Conservation (phyloP, 768 basidiomycete genomes). For the Sarcomyxa edulis region DNA sequence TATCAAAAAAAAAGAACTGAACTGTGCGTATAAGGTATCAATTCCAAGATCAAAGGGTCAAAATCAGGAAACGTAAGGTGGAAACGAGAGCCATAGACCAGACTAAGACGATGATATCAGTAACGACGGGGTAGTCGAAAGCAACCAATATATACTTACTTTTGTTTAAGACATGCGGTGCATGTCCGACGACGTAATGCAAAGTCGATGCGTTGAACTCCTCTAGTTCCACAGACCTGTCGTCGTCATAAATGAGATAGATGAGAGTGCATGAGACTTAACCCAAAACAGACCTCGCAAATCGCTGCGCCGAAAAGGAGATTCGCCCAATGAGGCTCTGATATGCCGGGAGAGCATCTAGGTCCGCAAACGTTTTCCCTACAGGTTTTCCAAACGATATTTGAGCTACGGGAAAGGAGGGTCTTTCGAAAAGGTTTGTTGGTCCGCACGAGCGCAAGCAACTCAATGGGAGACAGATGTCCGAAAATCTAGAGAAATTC, state of each 20-base stretch:
- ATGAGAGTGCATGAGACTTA: neutral
- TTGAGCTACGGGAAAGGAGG: constrained; percentile 15
- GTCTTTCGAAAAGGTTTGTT: constrained; percentile 19
- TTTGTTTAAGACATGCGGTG: constrained; percentile 11
- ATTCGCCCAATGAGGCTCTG: constrained; percentile 20
- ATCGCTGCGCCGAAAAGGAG: constrained; percentile 16
- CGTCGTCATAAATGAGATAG: neutral
- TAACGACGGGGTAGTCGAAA: neutral
- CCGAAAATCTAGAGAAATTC: constrained; percentile 17
- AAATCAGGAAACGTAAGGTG: constrained; percentile 18
- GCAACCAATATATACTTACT: constrained; percentile 9
- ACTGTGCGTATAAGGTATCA: constrained; percentile 28
- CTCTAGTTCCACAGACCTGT: constrained; percentile 10
- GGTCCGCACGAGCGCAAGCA: constrained; percentile 22
- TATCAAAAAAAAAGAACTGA: neutral
- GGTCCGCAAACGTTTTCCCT: constrained; percentile 14
- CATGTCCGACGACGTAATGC: constrained; percentile 12
- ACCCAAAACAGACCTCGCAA: constrained; percentile 12
- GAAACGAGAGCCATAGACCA: constrained; percentile 20
- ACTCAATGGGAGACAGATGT: constrained; percentile 22
- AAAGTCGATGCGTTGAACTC: constrained; percentile 13
- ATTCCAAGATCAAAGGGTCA: constrained; percentile 19
- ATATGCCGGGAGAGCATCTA: constrained; percentile 15
- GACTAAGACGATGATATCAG: constrained; percentile 12
- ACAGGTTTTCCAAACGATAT: constrained; percentile 18